Conservation (phyloP, 352 stramenopile genomes). For the Phytophthora quininea region DNA sequence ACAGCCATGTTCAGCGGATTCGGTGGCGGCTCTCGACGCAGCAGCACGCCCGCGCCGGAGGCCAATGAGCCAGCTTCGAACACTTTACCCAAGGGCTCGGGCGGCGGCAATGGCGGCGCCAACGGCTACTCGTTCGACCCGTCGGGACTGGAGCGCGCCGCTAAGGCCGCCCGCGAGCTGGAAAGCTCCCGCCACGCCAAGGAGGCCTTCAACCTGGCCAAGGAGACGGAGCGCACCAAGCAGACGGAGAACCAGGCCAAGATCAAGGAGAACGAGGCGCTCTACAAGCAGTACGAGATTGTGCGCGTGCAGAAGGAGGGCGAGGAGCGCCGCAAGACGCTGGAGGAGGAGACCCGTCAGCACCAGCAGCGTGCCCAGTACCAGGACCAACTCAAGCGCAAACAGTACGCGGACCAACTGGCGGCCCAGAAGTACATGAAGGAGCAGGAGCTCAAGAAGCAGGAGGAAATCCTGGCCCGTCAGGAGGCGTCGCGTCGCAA, state of each 20-base stretch:
- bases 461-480: conserved; percentile 97
- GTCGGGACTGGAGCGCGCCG: conserved; percentile 95
- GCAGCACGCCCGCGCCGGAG: conserved; percentile 36
- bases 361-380: conserved; percentile 97
- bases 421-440: conserved; percentile 96
- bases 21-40: conserved; percentile 41
- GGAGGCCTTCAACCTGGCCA: conserved; percentile 95
- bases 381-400: conserved; percentile 98
- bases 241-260: conserved; percentile 93
- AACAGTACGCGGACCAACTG: conserved; percentile 97
- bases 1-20: conserved; percentile 76
- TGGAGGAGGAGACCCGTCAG: conserved; percentile 97
- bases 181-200: conserved; percentile 94
- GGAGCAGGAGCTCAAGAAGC: conserved; percentile 97
- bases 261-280: conserved; percentile 88
- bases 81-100: conserved; percentile 44
- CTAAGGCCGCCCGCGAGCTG: conserved; percentile 97
- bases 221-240: conserved; percentile 96
- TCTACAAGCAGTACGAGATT: conserved; percentile 95
- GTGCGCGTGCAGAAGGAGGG: conserved; percentile 96
- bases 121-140: conserved; percentile 94
- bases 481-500: conserved; percentile 97
- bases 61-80: conserved; percentile 27
- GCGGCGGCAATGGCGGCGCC: conserved; percentile 19
- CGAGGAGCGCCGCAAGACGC: conserved; percentile 96